Evolutionary conservation across 1,284 basidiomycete species (phyloP), one percentile per base, ranked within the genome.

Genomic region (Moesziomyces parantarcticus): DNA sequence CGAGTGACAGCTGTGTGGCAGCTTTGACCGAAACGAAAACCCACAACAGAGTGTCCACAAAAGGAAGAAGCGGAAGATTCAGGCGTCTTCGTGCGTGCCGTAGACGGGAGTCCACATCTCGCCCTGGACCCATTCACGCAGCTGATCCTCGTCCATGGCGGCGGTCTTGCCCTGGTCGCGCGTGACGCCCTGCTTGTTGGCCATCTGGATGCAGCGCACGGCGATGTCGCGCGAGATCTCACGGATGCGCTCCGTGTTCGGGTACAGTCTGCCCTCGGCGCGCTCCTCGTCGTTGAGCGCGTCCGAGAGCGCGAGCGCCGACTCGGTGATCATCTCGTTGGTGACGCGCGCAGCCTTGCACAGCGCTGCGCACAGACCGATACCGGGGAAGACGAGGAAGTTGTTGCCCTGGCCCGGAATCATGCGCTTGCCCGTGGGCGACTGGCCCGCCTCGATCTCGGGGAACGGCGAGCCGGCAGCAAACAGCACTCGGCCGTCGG

Each of bases 321-420:
- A 82, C 29, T 85, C 85, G 44, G 87, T 87, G 64, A 88, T 86
- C 91, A 94, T 93, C 71, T 87, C 86, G 82, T 92, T 90, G 11
- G 90, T 91, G 32, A 94, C 89, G 36, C 87, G 86, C 6, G 87
- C 86, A 22, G 89, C 90, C 56, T 89, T 89, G 58, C 91, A 93
- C 34, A 96, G 87, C 5, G 76, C 75, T 13, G 78, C 81, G 26
- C 77, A 80, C 4, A 83, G 69, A 34, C 82, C 82, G 41, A 83
- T 75, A 58, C 62, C 59, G 42, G 71, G 70, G 61, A 81, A 71
- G 50, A 76, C 67, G 58, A 61, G 67, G 69, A 93, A 92, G 85
- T 94, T 95, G 84, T 95, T 94, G 39, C 91, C 94, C 85, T 97
- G 95, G 39, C 92, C 92, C 6, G 94, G 91, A 79, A 92, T 91